Conservation (phyloP, 495 filamentous ascomycete genomes). For the Xylaria cubensis region DNA sequence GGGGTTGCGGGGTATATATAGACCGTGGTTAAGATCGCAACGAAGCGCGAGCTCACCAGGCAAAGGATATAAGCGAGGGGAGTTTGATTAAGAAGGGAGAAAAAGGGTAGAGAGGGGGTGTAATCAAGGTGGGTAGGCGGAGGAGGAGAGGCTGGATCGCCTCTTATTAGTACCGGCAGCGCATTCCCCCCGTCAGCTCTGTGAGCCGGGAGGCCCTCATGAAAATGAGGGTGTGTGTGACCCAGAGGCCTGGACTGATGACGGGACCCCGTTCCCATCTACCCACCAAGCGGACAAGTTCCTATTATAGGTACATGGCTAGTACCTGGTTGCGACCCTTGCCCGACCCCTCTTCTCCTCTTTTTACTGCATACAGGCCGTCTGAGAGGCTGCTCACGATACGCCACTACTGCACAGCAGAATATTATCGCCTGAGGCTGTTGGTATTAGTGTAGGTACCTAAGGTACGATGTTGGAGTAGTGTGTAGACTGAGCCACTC, state of each 20-base stretch:
- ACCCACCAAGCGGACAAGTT: neutral
- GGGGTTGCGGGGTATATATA: neutral
- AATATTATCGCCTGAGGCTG: conserved; percentile 7
- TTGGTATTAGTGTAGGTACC: neutral
- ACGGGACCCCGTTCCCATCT: conserved; percentile 6
- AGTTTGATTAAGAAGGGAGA: neutral
- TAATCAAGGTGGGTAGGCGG: conserved; percentile 20
- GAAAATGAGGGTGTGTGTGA: conserved; percentile 8
- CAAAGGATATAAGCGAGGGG: neutral
- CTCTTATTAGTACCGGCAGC: conserved; percentile 1
- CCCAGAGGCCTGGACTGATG: conserved; percentile 18
- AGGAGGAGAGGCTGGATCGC: conserved; percentile 9
- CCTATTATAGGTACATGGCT: neutral
- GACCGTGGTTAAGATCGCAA: neutral
- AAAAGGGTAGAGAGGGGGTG: neutral
- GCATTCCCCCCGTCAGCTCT: conserved; percentile 8
- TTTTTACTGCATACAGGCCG: neutral
- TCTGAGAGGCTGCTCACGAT: conserved; percentile 15
- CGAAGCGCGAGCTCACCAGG: neutral
- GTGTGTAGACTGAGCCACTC: neutral
- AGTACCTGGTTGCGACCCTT: neutral
- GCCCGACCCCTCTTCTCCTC: conserved; percentile 10
- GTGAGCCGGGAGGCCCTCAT: conserved; percentile 8
- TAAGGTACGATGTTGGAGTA: neutral
- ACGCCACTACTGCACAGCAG: conserved; percentile 22